Conservation (phyloP, 176 grass and related monocot genomes). For the Ananas comosus region DNA sequence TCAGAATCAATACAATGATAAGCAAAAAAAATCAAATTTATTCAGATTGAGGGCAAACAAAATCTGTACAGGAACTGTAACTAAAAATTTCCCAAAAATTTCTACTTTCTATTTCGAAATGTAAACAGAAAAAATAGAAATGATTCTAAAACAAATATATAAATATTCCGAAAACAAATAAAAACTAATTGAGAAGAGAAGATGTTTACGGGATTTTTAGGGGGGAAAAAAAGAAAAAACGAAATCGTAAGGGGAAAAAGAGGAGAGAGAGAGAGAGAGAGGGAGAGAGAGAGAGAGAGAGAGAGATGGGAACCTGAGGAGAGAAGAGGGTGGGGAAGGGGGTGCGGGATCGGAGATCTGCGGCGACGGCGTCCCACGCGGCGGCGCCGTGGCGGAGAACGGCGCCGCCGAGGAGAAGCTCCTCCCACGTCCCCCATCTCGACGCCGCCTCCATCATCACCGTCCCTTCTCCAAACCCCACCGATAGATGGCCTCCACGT, state of each 20-base stretch:
- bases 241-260: neutral
- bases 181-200: neutral
- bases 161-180: neutral
- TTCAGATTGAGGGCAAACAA: no score
- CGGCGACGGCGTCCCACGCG: slow-evolving; percentile 57
- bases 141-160: no score
- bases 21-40: no score
- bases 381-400: slow-evolving; percentile 63
- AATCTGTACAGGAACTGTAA: no score
- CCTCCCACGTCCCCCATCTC: slow-evolving; percentile 84
- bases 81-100: no score
- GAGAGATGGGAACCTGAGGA: slow-evolving; percentile 28
- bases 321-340: slow-evolving; percentile 17
- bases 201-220: neutral
- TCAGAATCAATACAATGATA: no score
- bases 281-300: neutral
- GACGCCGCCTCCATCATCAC: slow-evolving; percentile 6
- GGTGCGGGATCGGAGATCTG: slow-evolving; percentile 63
- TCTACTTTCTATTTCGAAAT: no score
- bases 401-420: slow-evolving; percentile 74
- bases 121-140: no score
- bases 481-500: slow-evolving; percentile 15
- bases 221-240: neutral
- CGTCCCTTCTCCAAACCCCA: slow-evolving; percentile 16
- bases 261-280: neutral